phyloP scores from a whole-genome alignment of 2,329 filamentous ascomycete genomes.

The Paecilomyces formosus region DNA sequence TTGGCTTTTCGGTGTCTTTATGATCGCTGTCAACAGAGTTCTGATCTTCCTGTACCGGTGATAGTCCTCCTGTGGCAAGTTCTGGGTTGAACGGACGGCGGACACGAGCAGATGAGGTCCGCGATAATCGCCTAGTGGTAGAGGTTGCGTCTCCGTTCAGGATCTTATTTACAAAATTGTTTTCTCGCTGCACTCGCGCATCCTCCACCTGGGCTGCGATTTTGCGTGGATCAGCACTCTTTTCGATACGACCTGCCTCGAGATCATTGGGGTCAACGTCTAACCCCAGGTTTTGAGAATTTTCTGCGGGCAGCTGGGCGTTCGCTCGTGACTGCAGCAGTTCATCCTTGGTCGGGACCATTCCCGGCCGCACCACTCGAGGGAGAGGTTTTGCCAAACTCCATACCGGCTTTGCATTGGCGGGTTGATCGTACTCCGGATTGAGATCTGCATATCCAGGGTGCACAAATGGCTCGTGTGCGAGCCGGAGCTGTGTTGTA shows the following conservation, averaged over 20 bases:
- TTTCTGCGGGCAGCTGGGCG: slow-evolving; percentile 22
- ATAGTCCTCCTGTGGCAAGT: slow-evolving; percentile 11
- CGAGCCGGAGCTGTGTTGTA: slow-evolving; percentile 18
- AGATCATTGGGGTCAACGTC: slow-evolving; percentile 36
- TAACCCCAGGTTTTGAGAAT: slow-evolving; percentile 25
- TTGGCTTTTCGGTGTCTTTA: slow-evolving; percentile 6
- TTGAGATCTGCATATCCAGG: slow-evolving; percentile 49
- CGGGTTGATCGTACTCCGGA: slow-evolving; percentile 47
- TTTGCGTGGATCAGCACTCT: slow-evolving; percentile 29
- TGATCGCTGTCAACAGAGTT: slow-evolving; percentile 7
- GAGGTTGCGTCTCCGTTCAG: slow-evolving; percentile 19
- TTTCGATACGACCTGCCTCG: slow-evolving; percentile 35
- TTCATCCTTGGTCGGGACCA: slow-evolving; percentile 41
- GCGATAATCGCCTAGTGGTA: slow-evolving; percentile 12
- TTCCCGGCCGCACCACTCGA: slow-evolving; percentile 46
- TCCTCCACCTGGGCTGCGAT: slow-evolving; percentile 41
- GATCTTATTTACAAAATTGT: slow-evolving; percentile 30
- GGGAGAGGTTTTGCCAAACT: slow-evolving; percentile 48
- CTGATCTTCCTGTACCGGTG: slow-evolving; percentile 16
- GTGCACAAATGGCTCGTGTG: slow-evolving; percentile 43
- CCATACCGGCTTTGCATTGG: slow-evolving; percentile 45
- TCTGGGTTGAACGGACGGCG: slow-evolving; percentile 15
- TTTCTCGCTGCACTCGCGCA: slow-evolving; percentile 32
- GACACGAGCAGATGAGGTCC: slow-evolving; percentile 13
- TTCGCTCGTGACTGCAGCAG: slow-evolving; percentile 22